Evolutionary conservation across 1,284 basidiomycete genomes (phyloP).

Genomic region (Ceratobasidium papillatum): DNA sequence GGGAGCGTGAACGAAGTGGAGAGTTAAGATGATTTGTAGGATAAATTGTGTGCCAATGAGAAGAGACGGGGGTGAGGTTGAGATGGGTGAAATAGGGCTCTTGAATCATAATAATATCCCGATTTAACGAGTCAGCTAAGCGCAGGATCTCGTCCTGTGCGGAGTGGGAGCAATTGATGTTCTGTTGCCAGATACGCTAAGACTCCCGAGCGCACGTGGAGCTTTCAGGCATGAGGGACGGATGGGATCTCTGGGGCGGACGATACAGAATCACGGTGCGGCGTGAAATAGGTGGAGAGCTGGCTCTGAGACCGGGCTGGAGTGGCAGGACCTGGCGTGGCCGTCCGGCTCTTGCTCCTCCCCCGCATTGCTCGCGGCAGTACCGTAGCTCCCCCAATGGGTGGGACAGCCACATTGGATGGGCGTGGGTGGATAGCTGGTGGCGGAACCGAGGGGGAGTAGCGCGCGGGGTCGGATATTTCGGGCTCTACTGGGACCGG

Average conservation of each 20-base stretch:
- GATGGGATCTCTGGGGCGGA: neutral
- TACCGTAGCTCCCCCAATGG: neutral
- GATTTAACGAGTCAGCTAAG: slow-evolving; percentile 44
- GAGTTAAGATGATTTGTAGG: slow-evolving; percentile 45
- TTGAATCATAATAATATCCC: slow-evolving; percentile 51
- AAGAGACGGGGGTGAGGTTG: slow-evolving; percentile 14
- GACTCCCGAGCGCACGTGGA: neutral
- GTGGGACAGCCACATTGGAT: neutral
- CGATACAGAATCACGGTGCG: neutral
- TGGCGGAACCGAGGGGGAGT: neutral
- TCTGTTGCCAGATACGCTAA: slow-evolving; percentile 50
- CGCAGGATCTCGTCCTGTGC: slow-evolving; percentile 48
- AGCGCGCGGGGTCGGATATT: neutral
- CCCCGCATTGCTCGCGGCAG: neutral
- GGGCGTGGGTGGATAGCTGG: neutral
- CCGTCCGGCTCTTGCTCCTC: neutral
- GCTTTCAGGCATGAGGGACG: neutral
- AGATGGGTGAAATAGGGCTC: slow-evolving; percentile 52
- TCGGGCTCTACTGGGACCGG: neutral
- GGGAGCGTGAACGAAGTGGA: slow-evolving; percentile 44
- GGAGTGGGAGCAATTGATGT: slow-evolving; percentile 49
- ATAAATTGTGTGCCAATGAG: slow-evolving; percentile 50
- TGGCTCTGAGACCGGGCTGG: neutral
- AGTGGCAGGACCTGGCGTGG: neutral
- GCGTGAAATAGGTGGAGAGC: neutral